Base-by-base conservation (phyloP, 805 yeast genomes). In the Kuraishia ogatae region DNA sequence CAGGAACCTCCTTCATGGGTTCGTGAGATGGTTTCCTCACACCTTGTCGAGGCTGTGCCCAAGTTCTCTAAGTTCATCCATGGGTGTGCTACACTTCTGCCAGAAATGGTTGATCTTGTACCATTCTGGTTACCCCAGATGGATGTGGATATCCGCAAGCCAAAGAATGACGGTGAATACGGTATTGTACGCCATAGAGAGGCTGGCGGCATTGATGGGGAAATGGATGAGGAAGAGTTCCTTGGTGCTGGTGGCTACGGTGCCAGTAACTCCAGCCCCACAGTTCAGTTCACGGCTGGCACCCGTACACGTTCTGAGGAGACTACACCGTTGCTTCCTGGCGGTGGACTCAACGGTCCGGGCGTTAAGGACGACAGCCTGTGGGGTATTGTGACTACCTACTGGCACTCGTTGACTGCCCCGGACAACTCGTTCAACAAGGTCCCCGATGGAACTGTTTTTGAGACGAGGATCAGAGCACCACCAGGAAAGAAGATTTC, bases 1-100 rank as follows among this genome's bases (percentile, higher is more conserved):
- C 99, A 94, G 73, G 99, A 94, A 71, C 99, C 99, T 28, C 99
- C 99, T 10, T 85, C 81, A 58, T 94, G 99, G 99, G 96, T 94
- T 52, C 81, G 94, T 61, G 97, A 93, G 61, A 79, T 94, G 69
- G 92, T 93, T 39, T 75, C 92, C 0, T 86, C 96, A 28, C 99
- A 94, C 70, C 77, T 94, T 53, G 99, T 94, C 48, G 99, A 94
- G 72, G 97, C 97, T 1, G 97, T 94, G 49, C 99, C 99, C 28
- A 94, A 94, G 71, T 94, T 90, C 70, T 93, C 98, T 55, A 94
- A 94, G 70, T 94, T 94, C 65, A 93, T 94, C 62, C 99, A 94
- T 65, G 99, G 99, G 62, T 84, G 90, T 57, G 97, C 99, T 5
- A 79, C 94, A n/a, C 74, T 94, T 64, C 73, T 94, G 60, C 93